Evolutionary conservation across 2,329 filamentous ascomycete genomes (phyloP), one percentile per base, ranked within the genome.

Genomic region (Phyllosticta capitalensis): DNA sequence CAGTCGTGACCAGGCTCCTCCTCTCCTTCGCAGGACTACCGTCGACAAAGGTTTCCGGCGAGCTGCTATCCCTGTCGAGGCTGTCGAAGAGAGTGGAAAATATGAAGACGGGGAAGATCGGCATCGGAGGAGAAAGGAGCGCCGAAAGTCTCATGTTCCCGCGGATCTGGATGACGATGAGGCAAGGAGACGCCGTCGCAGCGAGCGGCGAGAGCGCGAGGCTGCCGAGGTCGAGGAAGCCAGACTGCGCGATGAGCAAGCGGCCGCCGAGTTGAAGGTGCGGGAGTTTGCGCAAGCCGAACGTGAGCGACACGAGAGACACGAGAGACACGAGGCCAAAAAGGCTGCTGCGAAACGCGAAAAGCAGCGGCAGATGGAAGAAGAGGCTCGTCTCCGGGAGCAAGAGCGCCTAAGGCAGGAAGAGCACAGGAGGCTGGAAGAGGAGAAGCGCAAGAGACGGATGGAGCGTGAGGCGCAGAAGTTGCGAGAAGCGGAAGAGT

Each of bases 181-280:
- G 7, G 7, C 24, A n/a, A 38, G 38, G 7, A 45, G 38, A 45
- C 38, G 38, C n/a, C 38, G 38, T 5, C 17, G 38, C 14, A n/a
- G 14, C 17, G 38, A 45, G 7, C 14, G 6, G 6, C 30, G 30
- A 38, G 30, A 38, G 9, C 30, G 38, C 38, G 38, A 45, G 17
- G 38, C 38, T 45, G 17, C 38, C 5, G 48, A 55, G 12, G 30
- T 38, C 17, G 56, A 52, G 14, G 49, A 52, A 4, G 56, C 26
- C 5, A 38, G 49, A 12, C 9, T 38, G 5, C 12, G 26, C 21
- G 55, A 22, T 7, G 19, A 55, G n/a, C 33, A 59, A 10, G 45
- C 30, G 6, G 78, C 83, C 12, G 19, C 22, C n/a, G 26, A 26
- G 24, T 24, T 19, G 24, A 48, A 54, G 9, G 10, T 22, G 9